Conservation (phyloP, 2,329 filamentous ascomycete species). For the Trichoderma asperellum region DNA sequence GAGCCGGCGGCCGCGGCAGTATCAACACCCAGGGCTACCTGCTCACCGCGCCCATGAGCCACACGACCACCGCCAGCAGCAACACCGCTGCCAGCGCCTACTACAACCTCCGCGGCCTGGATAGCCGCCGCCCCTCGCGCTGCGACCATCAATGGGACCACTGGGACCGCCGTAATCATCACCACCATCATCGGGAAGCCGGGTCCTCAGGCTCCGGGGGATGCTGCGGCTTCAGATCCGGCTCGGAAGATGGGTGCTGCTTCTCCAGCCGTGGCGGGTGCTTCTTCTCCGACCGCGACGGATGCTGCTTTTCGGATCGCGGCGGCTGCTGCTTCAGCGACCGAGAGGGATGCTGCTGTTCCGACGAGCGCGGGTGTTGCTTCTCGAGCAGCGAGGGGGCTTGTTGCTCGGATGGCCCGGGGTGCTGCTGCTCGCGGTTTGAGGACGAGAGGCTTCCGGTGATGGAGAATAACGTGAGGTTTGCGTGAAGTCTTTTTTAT, state of each 20-base stretch:
- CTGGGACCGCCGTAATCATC: background rate
- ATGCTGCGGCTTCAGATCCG: background rate
- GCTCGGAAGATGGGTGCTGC: conserved; percentile 28
- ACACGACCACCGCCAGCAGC: background rate
- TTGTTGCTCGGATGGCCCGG: conserved; percentile 5
- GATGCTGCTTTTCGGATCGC: conserved; percentile 28
- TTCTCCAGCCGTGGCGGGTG: conserved; percentile 29
- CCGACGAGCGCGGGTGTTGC: conserved; percentile 26
- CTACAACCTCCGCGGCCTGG: no score
- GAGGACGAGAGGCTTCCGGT: background rate
- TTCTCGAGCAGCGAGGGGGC: conserved; percentile 25
- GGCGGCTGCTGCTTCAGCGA: conserved; percentile 28
- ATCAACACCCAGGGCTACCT: conserved; percentile 25
- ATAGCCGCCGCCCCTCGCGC: background rate
- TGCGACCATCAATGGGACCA: background rate
- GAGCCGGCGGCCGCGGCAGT: conserved; percentile 3
- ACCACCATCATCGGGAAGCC: no score
- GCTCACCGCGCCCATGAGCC: conserved; percentile 21
- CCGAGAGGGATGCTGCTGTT: conserved; percentile 28
- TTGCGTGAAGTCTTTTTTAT: background rate
- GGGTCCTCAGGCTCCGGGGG: background rate
- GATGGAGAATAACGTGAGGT: conserved; percentile 1
- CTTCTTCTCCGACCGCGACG: conserved; percentile 26
- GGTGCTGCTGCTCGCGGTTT: conserved; percentile 3
- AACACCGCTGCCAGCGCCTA: background rate